Conservation (phyloP, 208 protist genomes). For the Naegleria gruberi region DNA sequence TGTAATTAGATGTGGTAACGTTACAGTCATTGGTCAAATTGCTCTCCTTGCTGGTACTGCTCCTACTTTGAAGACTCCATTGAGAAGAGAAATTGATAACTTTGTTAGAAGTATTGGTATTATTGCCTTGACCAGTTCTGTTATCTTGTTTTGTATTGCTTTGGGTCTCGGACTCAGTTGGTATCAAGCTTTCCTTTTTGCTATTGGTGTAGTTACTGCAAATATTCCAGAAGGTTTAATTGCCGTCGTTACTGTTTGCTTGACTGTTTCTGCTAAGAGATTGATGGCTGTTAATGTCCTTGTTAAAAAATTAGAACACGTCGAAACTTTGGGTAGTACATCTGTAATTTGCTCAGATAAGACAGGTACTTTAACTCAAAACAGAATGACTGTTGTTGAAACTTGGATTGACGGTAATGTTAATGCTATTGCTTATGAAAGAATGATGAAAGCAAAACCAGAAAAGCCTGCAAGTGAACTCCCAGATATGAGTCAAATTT, state of each 20-base stretch:
- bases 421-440: background rate
- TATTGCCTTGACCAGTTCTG: constrained; percentile 40
- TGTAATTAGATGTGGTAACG: constrained; percentile 62
- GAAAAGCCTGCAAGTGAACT: background rate
- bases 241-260: constrained; percentile 53
- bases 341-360: constrained; percentile 70
- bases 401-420: constrained; percentile 15
- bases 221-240: constrained; percentile 73
- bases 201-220: constrained; percentile 61
- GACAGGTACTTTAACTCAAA: constrained; percentile 75
- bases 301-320: constrained; percentile 59
- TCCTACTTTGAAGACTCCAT: constrained; percentile 32
- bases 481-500: background rate
- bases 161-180: constrained; percentile 34
- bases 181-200: constrained; percentile 39
- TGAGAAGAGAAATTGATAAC: constrained; percentile 52
- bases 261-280: constrained; percentile 58
- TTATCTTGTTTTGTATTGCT: constrained; percentile 30
- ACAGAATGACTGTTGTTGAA: constrained; percentile 55
- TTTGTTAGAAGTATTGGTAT: constrained; percentile 42
- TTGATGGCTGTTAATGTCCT: constrained; percentile 61
- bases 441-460: background rate
- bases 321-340: constrained; percentile 75
- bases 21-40: constrained; percentile 65
- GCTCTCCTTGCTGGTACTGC: constrained; percentile 40